Evolutionary conservation across 208 protist species (phyloP).

Genomic region (Angomonas deanei): DNA sequence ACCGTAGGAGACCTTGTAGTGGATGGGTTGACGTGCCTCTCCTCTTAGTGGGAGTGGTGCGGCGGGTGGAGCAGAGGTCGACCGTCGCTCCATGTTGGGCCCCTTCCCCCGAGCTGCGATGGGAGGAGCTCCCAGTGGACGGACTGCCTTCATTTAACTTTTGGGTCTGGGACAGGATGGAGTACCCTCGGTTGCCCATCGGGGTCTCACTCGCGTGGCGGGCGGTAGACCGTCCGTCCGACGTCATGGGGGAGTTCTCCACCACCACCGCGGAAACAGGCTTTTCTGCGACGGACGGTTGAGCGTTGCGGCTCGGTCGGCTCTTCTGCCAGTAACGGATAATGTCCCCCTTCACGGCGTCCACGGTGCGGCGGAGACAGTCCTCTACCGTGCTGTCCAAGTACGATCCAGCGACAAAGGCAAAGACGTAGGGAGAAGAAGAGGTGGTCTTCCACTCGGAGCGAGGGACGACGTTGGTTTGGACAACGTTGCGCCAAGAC

Average conservation of each 20-base stretch:
- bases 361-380: conserved; percentile 22
- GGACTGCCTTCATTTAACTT: no score
- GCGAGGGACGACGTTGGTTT: not conserved
- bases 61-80: not conserved
- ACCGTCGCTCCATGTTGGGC: not conserved
- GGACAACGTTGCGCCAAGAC: not conserved
- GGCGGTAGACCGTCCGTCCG: no score
- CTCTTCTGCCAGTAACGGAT: conserved; percentile 1
- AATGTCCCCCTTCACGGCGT: conserved; percentile 14
- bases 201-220: no score
- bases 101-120: no score
- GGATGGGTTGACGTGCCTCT: not conserved
- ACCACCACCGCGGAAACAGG: not conserved
- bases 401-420: conserved; percentile 45
- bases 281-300: not conserved
- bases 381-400: conserved; percentile 21
- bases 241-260: not conserved
- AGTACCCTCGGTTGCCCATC: no score
- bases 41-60: not conserved
- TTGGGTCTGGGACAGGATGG: no score
- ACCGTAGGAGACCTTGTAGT: conserved; percentile 1
- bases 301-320: not conserved
- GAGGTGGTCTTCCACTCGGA: not conserved
- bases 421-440: conserved; percentile 25
- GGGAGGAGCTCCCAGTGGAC: no score